Conservation (phyloP, 2,329 filamentous ascomycete species). For the Neophaeococcomyces aloes region DNA sequence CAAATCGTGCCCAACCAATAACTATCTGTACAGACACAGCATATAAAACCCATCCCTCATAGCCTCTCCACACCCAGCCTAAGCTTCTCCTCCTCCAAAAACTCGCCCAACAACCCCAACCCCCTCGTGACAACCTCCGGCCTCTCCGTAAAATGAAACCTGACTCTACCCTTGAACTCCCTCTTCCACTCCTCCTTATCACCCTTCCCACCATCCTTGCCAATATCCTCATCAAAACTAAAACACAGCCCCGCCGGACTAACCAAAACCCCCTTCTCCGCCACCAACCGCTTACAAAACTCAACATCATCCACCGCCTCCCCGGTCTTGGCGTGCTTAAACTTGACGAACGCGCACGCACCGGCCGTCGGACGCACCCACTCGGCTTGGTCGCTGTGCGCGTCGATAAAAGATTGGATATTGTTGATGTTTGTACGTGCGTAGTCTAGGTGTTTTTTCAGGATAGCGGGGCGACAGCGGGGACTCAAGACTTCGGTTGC, state of each 20-base stretch:
- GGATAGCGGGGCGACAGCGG: conserved; percentile 50
- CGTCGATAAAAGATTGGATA: conserved; percentile 53
- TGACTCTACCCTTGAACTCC: conserved; percentile 14
- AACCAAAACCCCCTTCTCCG: conserved; percentile 62
- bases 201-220: background rate
- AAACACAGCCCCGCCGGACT: conserved; percentile 66
- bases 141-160: conserved; percentile 14
- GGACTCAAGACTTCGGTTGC: conserved; percentile 63
- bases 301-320: conserved; percentile 57
- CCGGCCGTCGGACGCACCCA: conserved; percentile 69
- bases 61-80: background rate
- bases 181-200: conserved; percentile 1
- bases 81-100: conserved; percentile 8
- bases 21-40: too few relatives aligned
- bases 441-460: conserved; percentile 54
- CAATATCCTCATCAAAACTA: conserved; percentile 34
- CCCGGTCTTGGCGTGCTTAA: conserved; percentile 41
- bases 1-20: too few relatives aligned
- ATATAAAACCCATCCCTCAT: too few relatives aligned
- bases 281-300: conserved; percentile 59
- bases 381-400: conserved; percentile 48
- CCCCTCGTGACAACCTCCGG: conserved; percentile 9
- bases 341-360: conserved; percentile 67
- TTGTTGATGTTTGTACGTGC: conserved; percentile 57
- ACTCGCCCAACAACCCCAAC: conserved; percentile 10